These are phyloP conservation scores for Scytalidium sp. DNA, from an alignment of 2,329 filamentous ascomycete species.

Conservation along the genomic window DNA sequence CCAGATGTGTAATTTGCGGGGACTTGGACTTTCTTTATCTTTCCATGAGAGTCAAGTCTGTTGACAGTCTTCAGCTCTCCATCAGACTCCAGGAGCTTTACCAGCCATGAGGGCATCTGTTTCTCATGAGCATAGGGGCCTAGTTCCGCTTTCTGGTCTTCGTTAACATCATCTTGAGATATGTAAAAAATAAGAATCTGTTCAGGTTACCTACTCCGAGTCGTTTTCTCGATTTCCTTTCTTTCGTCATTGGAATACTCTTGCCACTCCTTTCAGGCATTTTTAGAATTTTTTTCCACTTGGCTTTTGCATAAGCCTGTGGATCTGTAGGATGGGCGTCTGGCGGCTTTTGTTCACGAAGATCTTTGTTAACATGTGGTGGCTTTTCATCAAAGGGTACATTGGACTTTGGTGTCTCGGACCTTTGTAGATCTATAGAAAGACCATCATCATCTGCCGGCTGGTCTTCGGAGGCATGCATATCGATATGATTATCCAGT, in stretches of 20 bases:
- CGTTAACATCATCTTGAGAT: no score
- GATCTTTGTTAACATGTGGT: constrained; percentile 19
- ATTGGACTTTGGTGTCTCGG: constrained; percentile 11
- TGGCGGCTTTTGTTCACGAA: constrained; percentile 11
- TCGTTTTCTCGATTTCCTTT: constrained; percentile 15
- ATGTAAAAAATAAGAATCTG: constrained; percentile 1
- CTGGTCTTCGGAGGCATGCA: constrained; percentile 39
- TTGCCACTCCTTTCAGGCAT: constrained; percentile 20
- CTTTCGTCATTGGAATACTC: neutral
- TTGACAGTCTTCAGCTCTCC: constrained; percentile 54
- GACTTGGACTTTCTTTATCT: constrained; percentile 35
- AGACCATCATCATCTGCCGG: constrained; percentile 13
- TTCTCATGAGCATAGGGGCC: constrained; percentile 72
- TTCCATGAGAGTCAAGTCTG: constrained; percentile 40
- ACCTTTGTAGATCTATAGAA: constrained; percentile 4
- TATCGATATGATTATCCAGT: constrained; percentile 55
- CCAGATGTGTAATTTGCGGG: constrained; percentile 46
- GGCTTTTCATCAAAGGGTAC: constrained; percentile 20
- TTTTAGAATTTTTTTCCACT: constrained; percentile 28
- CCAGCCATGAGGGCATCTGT: constrained; percentile 70
- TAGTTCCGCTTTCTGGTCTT: constrained; percentile 51
- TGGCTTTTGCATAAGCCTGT: constrained; percentile 19
- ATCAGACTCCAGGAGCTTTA: constrained; percentile 56
- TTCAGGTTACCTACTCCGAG: constrained; percentile 29
- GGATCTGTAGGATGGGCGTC: constrained; percentile 9